Evolutionary conservation across 1,284 basidiomycete species (phyloP), one percentile per base, ranked within the genome.

Genomic region (Ganoderma sinense): DNA sequence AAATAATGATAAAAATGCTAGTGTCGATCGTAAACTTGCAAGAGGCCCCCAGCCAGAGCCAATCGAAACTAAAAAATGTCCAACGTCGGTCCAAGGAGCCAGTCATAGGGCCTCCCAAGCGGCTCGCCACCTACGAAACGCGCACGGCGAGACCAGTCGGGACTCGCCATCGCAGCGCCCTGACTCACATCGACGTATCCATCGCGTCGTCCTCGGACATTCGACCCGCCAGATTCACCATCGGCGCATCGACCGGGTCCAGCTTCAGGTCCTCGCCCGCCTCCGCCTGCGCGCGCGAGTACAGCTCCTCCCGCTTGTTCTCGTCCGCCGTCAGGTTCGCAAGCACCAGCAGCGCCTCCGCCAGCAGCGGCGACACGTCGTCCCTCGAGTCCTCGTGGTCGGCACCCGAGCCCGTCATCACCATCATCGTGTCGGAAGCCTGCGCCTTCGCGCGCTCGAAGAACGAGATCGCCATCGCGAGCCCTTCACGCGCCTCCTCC

Each of bases 291-390:
- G 87, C 86, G 36, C 85, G 78, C 61, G 79, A 74, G 75, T 88
- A 88, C 70, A 88, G 76, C 75, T 82, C 83, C 78, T 89, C 87
- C 56, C 86, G 79, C 74, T 83, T 80, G 63, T 76, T 78, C 76
- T 82, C 82, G 75, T 87, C 87, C 62, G 76, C 74, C 5, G 86
- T 89, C 60, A 90, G 75, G 75, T 89, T 90, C 31, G 87, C 88
- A 20, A 90, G 81, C 53, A 86, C 86, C 45, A 90, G 70, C 23
- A 90, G 80, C 39, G 88, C 87, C 76, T 91, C 89, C 0, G 84
- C 84, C 13, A 89, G 80, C 78, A 81, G 63, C 61, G 69, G 71
- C 43, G 64, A 40, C 48, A 75, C 73, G 63, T 73, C 75, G 64
- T 73, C 72, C 11, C 23, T 43, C 60, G n/a, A 55, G 43, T 4